Evolutionary conservation across 1,139 yeast genomes (phyloP), one percentile per base, ranked within the genome.

Genomic region (Diutina catenulata): DNA sequence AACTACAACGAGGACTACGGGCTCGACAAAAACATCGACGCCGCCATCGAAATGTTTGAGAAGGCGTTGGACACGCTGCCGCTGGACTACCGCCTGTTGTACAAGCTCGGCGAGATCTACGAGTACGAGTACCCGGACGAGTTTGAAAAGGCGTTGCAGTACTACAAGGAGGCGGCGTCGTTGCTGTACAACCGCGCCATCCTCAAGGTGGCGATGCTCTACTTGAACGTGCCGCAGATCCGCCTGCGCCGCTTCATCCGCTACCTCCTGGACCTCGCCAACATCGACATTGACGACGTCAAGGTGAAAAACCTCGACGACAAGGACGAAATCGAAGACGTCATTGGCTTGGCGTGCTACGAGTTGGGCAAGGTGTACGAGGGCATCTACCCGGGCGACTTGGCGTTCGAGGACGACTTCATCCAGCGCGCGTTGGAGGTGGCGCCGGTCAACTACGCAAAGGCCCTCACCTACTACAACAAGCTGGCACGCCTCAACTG

Each of bases 401-500:
- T 66, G 38, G 47, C 53, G 2, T 45, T 56, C 2, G 65, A 63
- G 5, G 66, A 63, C 44, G 61, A 53, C 19, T 67, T 67, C 42
- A 53, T 66, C 27, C 47, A 46, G 35, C 52, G 55, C 43, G 53
- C 67, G 11, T 52, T 64, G 40, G 60, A 59, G 46, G 44, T 55
- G 38, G 64, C 68, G 0, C 71, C 73, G 1, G 69, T 64, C 15
- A 66, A 80, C 53, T 71, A 72, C 40, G 57, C 69, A n/a, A 70
- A 68, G 47, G 78, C 95, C 7, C 62, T 86, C 40, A 67, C 76
- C 31, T 74, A 74, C 48, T 91, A 80, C 57, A 69, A 80, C 49
- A 74, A 74, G 43, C 83, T 95, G 3, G 95, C 96, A 5, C 73
- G 75, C 48, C 63, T 78, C 43, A 76, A 79, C 33, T 82, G 88